These are phyloP conservation scores for Penicillium herquei DNA, from an alignment of 495 filamentous ascomycete genomes.

Conservation along the genomic window DNA sequence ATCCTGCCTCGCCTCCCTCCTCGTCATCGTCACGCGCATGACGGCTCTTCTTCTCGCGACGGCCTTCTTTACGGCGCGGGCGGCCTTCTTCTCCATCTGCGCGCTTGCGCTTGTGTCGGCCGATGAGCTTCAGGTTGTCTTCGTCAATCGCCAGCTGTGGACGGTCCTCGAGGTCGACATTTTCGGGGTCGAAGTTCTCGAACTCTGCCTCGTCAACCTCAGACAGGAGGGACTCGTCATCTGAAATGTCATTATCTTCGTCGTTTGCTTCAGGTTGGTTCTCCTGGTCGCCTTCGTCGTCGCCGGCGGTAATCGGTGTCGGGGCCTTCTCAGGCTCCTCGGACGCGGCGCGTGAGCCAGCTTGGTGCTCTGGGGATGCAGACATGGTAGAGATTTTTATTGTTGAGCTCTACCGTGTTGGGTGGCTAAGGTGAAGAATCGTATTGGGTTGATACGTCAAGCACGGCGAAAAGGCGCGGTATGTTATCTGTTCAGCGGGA, in stretches of 20 bases:
- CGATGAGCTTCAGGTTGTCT: constrained; percentile 73
- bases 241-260: constrained; percentile 45
- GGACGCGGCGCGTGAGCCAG: constrained; percentile 21
- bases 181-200: constrained; percentile 80
- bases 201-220: constrained; percentile 96
- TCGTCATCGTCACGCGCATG: constrained; percentile 52
- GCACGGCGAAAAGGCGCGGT: constrained; percentile 15
- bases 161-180: constrained; percentile 73
- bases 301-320: constrained; percentile 26
- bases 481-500: constrained; percentile 8
- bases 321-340: constrained; percentile 24
- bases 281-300: constrained; percentile 18
- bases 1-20: constrained; percentile 58
- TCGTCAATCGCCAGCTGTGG: constrained; percentile 82
- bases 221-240: constrained; percentile 82
- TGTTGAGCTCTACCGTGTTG: background rate
- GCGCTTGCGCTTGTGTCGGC: constrained; percentile 79
- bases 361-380: constrained; percentile 36
- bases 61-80: constrained; percentile 71
- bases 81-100: constrained; percentile 55
- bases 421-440: background rate
- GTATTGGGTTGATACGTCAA: background rate
- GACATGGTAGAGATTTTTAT: constrained; percentile 31
- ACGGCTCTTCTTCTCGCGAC: constrained; percentile 74
- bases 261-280: constrained; percentile 12